phyloP scores from a whole-genome alignment of 2,329 filamentous ascomycete genomes.

The Ophiosphaerella narmari region DNA sequence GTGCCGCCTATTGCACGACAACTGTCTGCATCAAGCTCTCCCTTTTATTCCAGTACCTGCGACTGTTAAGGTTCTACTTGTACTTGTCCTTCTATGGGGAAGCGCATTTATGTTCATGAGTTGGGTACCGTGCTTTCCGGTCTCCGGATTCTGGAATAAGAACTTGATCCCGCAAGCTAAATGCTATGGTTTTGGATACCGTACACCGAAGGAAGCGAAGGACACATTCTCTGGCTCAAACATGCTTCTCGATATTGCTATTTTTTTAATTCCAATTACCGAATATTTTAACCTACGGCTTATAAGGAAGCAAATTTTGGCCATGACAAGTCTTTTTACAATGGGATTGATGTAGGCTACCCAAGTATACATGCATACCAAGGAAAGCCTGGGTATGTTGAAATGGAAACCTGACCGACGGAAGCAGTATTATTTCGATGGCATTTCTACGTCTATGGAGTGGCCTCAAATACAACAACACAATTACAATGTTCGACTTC shows the following conservation, averaged over 20 bases:
- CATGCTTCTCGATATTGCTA: conserved; percentile 36
- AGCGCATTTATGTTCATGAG: conserved; percentile 31
- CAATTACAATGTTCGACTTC: conserved; percentile 29
- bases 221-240: conserved; percentile 30
- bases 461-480: conserved; percentile 19
- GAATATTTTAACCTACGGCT: conserved; percentile 30
- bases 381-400: no score
- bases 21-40: conserved; percentile 41
- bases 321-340: conserved; percentile 30
- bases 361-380: not conserved
- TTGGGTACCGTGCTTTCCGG: conserved; percentile 39
- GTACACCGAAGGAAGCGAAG: conserved; percentile 16
- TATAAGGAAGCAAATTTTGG: conserved; percentile 27
- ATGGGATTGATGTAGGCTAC: conserved; percentile 30
- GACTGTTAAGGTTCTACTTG: conserved; percentile 24
- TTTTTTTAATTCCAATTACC: conserved; percentile 34
- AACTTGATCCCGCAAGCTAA: conserved; percentile 13
- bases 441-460: conserved; percentile 36
- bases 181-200: conserved; percentile 34
- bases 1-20: conserved; percentile 33
- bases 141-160: conserved; percentile 25
- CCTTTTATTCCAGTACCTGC: conserved; percentile 41
- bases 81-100: conserved; percentile 31
- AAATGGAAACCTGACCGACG: conserved; percentile 4
- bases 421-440: conserved; percentile 33